Percentiles rank a stretch among this genome's conserved stretches.
phyloP scores from a whole-genome alignment of 163 green algal species.

The Chlorella variabilis region DNA sequence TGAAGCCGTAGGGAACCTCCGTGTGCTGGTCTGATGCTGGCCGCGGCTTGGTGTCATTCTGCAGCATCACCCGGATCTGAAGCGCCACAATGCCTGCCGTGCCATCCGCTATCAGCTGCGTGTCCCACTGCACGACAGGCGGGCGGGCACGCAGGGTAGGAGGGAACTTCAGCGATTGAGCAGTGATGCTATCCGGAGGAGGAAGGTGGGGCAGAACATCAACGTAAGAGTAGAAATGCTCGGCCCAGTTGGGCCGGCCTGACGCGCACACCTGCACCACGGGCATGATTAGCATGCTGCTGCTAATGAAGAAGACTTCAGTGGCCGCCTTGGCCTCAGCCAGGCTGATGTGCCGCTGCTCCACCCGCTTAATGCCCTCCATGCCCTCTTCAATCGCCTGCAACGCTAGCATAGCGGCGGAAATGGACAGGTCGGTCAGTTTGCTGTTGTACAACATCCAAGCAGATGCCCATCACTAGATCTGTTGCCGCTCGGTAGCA shows the following conservation, averaged over 20 bases:
- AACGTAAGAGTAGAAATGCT: no score
- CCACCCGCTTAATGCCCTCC: conserved; percentile 51
- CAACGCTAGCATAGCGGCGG: background rate
- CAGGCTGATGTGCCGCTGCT: conserved; percentile 69
- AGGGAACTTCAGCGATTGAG: background rate
- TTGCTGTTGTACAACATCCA: conserved; percentile 9
- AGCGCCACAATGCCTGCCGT: conserved; percentile 61
- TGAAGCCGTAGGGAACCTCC: conserved; percentile 75
- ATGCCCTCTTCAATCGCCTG: conserved; percentile 42
- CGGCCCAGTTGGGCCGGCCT: no score
- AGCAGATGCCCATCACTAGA: background rate
- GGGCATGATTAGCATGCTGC: conserved; percentile 55
- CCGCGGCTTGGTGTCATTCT: conserved; percentile 58
- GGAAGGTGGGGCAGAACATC: no score
- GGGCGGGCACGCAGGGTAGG: background rate
- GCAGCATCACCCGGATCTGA: conserved; percentile 71
- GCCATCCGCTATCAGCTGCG: conserved; percentile 58
- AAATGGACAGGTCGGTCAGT: background rate
- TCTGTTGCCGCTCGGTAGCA: background rate
- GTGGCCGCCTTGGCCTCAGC: conserved; percentile 66
- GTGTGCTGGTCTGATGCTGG: conserved; percentile 50
- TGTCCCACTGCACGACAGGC: conserved; percentile 53
- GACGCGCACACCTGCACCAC: conserved; percentile 36
- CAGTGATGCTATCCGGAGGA: background rate
- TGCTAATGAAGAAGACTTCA: conserved; percentile 76